Evolutionary conservation across 768 basidiomycete genomes (phyloP), one percentile per base, ranked within the genome.

Genomic region (Russula brevipes): DNA sequence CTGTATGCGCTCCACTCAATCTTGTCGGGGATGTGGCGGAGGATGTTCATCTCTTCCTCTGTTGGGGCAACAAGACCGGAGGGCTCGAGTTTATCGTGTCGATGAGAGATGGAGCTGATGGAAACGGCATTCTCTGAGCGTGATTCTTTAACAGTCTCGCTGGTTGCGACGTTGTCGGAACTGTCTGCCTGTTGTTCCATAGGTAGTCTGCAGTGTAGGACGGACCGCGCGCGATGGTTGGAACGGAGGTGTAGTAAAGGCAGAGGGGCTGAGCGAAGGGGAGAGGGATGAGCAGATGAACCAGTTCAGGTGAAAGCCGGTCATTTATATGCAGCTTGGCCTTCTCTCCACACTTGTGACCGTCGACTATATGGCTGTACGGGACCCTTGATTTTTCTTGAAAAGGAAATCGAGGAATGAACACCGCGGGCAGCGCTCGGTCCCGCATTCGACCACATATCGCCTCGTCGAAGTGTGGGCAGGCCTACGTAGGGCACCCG

Each of bases 1-100:
- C 51, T 38, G 49, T 66, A 68, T n/a, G 67, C 59, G n/a, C 39
- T 54, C 69, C 69, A 69, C 39, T 63, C 47, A 30, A 71, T 69
- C 49, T 54, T 63, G 55, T 71, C 70, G 14, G 70, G 57, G 19
- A 71, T 66, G n/a, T 65, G 70, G 11, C 70, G 63, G 30, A 71
- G 66, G 14, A 60, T 65, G 30, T 59, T 52, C 41, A 64, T 52
- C 61, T 71, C 70, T 53, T 70, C 70, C 19, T 66, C 58, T 9
- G 68, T 71, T 12, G 70, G 70, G 16, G 65, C 47, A 44, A 63
- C 53, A 35, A 65, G 59, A 31, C 63, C 63, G 17, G 65, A 64
- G 17, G 42, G 45, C n/a, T 45, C 16, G 54, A 59, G 46, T 11
- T 57, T 36, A 56, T 60, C 44, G 17, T 16, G 47, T 10, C 49